phyloP scores from a whole-genome alignment of 1,139 yeast genomes.

The Eremothecium gossypii region DNA sequence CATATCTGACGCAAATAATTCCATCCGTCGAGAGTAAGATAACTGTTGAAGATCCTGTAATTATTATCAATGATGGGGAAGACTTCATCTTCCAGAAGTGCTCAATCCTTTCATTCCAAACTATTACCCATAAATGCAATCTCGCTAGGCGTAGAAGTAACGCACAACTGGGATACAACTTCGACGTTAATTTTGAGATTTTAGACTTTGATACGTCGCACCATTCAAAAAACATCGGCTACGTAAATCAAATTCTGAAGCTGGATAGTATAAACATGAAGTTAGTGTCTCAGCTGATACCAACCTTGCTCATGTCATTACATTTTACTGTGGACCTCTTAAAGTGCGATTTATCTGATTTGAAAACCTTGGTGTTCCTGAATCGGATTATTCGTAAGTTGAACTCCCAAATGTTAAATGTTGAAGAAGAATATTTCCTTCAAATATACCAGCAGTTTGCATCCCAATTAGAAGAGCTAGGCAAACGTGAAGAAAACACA shows the following conservation, averaged over 20 bases:
- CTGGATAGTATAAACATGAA: conserved; percentile 20
- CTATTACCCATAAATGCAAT: conserved; percentile 17
- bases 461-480: conserved; percentile 27
- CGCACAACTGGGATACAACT: conserved; percentile 14
- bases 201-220: conserved; percentile 14
- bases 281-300: conserved; percentile 20
- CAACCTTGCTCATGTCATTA: conserved; percentile 14
- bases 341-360: conserved; percentile 25
- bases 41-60: conserved; percentile 28
- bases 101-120: conserved; percentile 13
- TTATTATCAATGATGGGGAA: conserved; percentile 20
- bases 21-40: conserved; percentile 26
- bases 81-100: conserved; percentile 19
- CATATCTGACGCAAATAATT: conserved; percentile 21
- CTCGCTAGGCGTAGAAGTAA: conserved; percentile 9
- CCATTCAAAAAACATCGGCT: conserved; percentile 11
- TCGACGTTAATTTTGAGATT: conserved; percentile 18
- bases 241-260: conserved; percentile 16
- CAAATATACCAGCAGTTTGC: conserved; percentile 39
- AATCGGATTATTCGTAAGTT: conserved; percentile 23
- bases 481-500: neutral
- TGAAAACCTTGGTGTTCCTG: conserved; percentile 30
- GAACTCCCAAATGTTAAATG: conserved; percentile 20
- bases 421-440: conserved; percentile 25
- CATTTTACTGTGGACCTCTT: conserved; percentile 17